Evolutionary conservation across 2,329 filamentous ascomycete genomes (phyloP), one percentile per base, ranked within the genome.

Genomic region (Neonectria magnoliae): DNA sequence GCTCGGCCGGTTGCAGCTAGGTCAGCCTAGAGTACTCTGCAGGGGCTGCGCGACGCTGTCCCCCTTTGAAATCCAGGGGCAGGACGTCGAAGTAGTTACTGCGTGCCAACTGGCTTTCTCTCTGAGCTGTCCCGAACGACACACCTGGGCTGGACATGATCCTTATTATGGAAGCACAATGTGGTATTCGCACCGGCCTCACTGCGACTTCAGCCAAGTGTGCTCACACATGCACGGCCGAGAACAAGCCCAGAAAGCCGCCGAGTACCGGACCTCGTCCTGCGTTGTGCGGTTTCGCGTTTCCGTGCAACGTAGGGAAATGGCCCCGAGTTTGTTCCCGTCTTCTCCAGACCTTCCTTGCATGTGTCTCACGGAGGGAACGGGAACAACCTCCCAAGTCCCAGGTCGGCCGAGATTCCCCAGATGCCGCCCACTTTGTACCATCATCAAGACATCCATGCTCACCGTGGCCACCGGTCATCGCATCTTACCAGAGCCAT

Each of bases 61-160:
- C 56, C 66, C 62, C 55, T 58, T 59, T 62, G 48, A 68, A 62
- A 69, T 70, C 68, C 62, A 72, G 67, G 69, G 71, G 67, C 60
- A 70, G 61, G 57, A 59, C 55, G 54, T 59, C 44, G 55, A 42
- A 62, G 48, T 58, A n/a, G n/a, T n/a, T n/a, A 25, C 38, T 18
- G 25, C 20, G 55, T 63, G 54, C 51, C 13, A 38, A 33, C 56
- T 51, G 44, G 48, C 60, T 55, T 25, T 25, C 22, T 25, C 2
- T 25, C 56, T 50, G 44, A 25, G 36, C 59, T n/a, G 51, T 36
- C 25, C 31, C 29, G 25, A 5, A 25, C 25, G 25, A 25, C 25
- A 25, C 22, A 25, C 25, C 25, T 25, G 5, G 5, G 6, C 25
- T 25, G 5, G 5, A 25, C 25, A 25, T 25, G 25, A 25, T 25